Base-by-base conservation (phyloP, 2,329 filamentous ascomycete species). In the Xylaria sp. region DNA sequence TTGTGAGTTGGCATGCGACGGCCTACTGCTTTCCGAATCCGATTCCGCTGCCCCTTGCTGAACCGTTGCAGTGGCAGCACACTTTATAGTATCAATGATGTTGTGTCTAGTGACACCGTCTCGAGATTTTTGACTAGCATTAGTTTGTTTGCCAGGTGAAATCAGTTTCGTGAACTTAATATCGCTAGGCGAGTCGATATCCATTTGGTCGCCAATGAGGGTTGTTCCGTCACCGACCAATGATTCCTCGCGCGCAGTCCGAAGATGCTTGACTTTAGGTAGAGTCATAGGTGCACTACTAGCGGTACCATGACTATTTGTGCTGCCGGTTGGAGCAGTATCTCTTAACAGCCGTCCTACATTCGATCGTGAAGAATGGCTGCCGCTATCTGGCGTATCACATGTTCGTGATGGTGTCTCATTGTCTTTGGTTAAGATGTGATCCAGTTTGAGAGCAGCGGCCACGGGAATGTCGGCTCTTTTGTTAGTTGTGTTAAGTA, bases 191-290 rank as follows among this genome's bases (percentile, higher is more conserved):
- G 55, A 23, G 10, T 66, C 63, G 30, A 60, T 44, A 54, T 68
- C 61, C 59, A 66, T 65, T 55, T 47, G 23, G 54, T 69, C 64
- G 44, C 54, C 64, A 51, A 71, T 54, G 18, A 70, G 60, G 16
- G 68, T 69, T 47, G 66, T 61, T 2, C 51, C 64, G 11, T 68
- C 66, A 47, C 69, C 64, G 35, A 65, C 34, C n/a, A 57, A 49
- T 47, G 52, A 7, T 35, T 57, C 55, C 18, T 42, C 11, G 46
- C 44, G 57, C 10, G n/a, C 37, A 10, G 5, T 2, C 23, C 49
- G 52, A 11, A 35, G 23, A 11, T 19, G 37, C 3, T 63, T 60
- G 7, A 50, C 49, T 56, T 66, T 54, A n/a, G 46, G 35, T 23
- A 64, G 5, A 11, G 57, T 56, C 10, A 62, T 50, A 10, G 56